A percentile compares a stretch with the other conserved stretches of the same genome.
These are phyloP conservation scores for Cairneyella variabilis DNA, from an alignment of 495 filamentous ascomycete species.

Conservation along the genomic window DNA sequence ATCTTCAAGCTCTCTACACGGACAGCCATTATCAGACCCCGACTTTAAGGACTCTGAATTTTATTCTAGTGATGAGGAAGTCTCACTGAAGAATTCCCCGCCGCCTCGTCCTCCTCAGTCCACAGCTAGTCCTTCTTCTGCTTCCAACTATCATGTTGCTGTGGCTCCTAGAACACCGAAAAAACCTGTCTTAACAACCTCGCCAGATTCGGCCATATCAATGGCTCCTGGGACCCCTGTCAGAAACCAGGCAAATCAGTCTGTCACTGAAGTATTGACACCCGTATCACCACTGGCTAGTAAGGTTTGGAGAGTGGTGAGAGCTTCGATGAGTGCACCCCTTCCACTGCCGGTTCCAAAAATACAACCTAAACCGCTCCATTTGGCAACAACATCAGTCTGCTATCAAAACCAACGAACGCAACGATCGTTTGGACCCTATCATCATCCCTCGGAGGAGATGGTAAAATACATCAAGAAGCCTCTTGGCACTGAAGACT, in stretches of 20 bases:
- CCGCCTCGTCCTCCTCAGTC: too few species aligned
- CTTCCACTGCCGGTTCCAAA: neutral
- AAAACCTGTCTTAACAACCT: neutral
- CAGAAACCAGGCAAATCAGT: neutral
- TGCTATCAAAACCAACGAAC: neutral
- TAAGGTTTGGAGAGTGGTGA: neutral
- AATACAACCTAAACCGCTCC: neutral
- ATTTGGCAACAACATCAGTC: neutral
- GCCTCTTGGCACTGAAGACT: neutral
- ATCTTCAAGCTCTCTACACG: too few species aligned
- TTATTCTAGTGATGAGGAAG: neutral
- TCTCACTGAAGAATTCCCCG: neutral
- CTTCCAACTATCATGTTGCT: neutral
- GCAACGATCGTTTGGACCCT: neutral
- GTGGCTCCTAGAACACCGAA: neutral
- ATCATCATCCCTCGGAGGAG: neutral
- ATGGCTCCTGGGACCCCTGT: neutral
- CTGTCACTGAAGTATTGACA: neutral
- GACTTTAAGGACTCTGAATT: neutral
- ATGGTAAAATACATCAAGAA: neutral
- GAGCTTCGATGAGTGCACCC: neutral
- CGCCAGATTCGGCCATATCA: constrained; percentile 2
- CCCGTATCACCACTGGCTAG: constrained; percentile 1
- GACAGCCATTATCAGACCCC: neutral
- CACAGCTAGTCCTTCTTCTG: too few species aligned